Evolutionary conservation across 2,329 filamentous ascomycete genomes (phyloP).

Genomic region (Fusarium phyllophilum): DNA sequence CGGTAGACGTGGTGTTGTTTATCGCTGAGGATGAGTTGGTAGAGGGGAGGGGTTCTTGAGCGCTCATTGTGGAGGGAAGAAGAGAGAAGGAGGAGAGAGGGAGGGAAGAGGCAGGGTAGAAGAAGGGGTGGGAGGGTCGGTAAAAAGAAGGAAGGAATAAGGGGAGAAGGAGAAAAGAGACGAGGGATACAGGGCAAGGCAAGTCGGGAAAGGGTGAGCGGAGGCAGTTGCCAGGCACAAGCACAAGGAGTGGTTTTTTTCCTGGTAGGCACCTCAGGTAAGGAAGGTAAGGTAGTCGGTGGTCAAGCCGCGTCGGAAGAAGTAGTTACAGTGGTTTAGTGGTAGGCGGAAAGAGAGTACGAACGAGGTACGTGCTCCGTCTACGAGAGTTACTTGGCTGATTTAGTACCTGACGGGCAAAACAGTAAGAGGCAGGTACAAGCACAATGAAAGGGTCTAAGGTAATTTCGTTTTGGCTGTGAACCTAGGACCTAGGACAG

Average conservation of each 20-base stretch:
- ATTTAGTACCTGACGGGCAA: conserved; percentile 29
- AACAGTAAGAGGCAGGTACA: conserved; percentile 37
- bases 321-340: conserved; percentile 19
- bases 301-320: conserved; percentile 26
- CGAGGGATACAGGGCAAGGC: conserved; percentile 33
- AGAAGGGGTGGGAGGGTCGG: conserved; percentile 44
- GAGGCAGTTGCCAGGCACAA: conserved; percentile 40
- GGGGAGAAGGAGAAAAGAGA: conserved; percentile 43
- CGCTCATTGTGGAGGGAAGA: conserved; percentile 50
- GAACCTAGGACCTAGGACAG: conserved; percentile 17
- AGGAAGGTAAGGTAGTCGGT: conserved; percentile 14
- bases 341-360: conserved; percentile 36
- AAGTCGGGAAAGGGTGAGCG: conserved; percentile 37
- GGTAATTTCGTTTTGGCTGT: conserved; percentile 1
- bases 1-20: conserved; percentile 45
- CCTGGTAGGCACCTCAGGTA: conserved; percentile 6
- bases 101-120: conserved; percentile 42
- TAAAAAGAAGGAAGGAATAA: conserved; percentile 44
- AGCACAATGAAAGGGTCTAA: conserved; percentile 4
- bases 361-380: conserved; percentile 35
- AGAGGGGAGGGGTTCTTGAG: conserved; percentile 41
- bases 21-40: conserved; percentile 41
- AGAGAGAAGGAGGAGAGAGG: conserved; percentile 41
- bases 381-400: conserved; percentile 20
- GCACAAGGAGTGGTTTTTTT: conserved; percentile 37